A percentile compares a stretch with the other conserved stretches of the same genome.
Conservation (phyloP, 352 stramenopile species). For the Globisporangium nagaii region DNA sequence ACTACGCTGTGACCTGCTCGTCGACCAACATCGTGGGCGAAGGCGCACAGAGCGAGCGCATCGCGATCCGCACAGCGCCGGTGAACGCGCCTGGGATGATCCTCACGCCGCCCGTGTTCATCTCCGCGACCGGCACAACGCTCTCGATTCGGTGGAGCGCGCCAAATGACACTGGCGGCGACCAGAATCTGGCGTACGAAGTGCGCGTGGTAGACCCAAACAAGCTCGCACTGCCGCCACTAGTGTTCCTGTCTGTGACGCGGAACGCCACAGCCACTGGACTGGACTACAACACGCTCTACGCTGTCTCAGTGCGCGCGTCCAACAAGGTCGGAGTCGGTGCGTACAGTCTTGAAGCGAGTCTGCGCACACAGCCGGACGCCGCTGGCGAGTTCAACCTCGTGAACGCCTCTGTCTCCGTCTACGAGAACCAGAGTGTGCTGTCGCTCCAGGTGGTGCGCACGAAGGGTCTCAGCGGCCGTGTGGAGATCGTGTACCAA, state of each 20-base stretch:
- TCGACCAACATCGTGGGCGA: conserved; percentile 36
- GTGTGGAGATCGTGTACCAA: conserved; percentile 25
- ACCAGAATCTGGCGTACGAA: conserved; percentile 23
- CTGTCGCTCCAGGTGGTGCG: conserved; percentile 31
- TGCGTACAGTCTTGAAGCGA: conserved; percentile 23
- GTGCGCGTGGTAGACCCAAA: conserved; percentile 14
- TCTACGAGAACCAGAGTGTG: conserved; percentile 36
- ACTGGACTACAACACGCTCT: conserved; percentile 32
- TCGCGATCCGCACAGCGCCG: conserved; percentile 23
- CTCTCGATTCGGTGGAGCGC: conserved; percentile 28
- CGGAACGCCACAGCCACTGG: conserved; percentile 8
- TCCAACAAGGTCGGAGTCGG: conserved; percentile 26
- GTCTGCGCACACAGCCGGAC: conserved; percentile 33
- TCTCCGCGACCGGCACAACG: conserved; percentile 25
- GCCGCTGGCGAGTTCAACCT: conserved; percentile 53
- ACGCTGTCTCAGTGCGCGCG: conserved; percentile 29
- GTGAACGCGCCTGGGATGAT: conserved; percentile 32
- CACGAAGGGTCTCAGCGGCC: conserved; percentile 36
- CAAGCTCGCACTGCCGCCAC: not conserved
- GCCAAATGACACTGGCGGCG: conserved; percentile 43
- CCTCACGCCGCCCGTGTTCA: conserved; percentile 15
- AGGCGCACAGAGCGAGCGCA: conserved; percentile 15
- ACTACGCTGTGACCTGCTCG: conserved; percentile 33
- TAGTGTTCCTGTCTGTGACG: conserved; percentile 4
- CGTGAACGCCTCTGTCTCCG: conserved; percentile 6